Percentiles rank a stretch among this genome's conserved stretches.
Conservation (phyloP, 2,329 filamentous ascomycete genomes). For the Nannizziopsis barbatae region DNA sequence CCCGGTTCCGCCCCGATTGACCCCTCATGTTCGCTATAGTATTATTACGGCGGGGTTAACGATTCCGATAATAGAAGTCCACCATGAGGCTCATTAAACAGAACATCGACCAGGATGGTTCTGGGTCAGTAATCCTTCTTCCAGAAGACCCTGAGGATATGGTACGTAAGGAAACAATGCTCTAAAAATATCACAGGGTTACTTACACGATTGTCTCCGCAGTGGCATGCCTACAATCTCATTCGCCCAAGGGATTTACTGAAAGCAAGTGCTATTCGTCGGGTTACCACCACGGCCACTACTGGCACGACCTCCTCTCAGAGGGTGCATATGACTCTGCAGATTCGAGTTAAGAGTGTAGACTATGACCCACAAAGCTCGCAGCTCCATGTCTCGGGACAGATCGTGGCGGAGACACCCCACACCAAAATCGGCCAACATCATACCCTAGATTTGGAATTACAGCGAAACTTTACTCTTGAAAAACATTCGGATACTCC, state of each 20-base stretch:
- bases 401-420: conserved; percentile 55
- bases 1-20: background rate
- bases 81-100: conserved; percentile 57
- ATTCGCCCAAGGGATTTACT: conserved; percentile 55
- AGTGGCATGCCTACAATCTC: conserved; percentile 68
- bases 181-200: background rate
- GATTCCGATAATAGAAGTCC: background rate
- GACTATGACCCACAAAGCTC: conserved; percentile 60
- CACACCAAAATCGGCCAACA: conserved; percentile 56
- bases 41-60: background rate
- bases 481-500: conserved; percentile 57
- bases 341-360: conserved; percentile 53
- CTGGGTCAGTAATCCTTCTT: conserved; percentile 53
- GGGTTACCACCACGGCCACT: conserved; percentile 47
- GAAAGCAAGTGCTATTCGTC: conserved; percentile 54
- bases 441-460: conserved; percentile 71
- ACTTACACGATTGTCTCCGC: background rate
- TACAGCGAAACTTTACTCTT: conserved; percentile 76
- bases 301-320: conserved; percentile 52
- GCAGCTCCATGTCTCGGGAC: conserved; percentile 57
- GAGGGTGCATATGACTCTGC: conserved; percentile 53
- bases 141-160: conserved; percentile 68
- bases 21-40: background rate
- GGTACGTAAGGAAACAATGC: conserved; percentile 34
- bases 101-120: conserved; percentile 55